Base-by-base conservation (phyloP, 257 asterid genomes). In the Lycium barbarum region DNA sequence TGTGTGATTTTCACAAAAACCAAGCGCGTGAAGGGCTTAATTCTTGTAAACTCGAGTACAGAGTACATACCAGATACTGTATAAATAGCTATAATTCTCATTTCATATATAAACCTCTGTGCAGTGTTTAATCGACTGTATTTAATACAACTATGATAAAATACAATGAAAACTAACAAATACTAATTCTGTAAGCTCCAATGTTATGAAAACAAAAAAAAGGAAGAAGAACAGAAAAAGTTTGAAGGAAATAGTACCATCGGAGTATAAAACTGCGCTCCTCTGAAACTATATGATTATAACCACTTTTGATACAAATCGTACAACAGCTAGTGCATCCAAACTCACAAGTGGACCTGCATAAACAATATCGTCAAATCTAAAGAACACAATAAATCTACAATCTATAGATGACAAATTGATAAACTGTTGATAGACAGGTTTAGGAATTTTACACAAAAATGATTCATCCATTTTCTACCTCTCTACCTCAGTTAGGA, bases 261-360 rank as follows among this genome's bases (percentile, higher is more conserved):
- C 78, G 1, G 78, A 40, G 54, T 40, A 40, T 70, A 70, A 78
- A 54, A 33, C 49, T 33, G 65, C 7, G 65, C 5, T 53, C 65
- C 53, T 65, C 65, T 26, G 10, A 78, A 72, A 45, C 10, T 72
- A 43, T 20, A 72, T 22, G 82, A 78, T 78, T 53, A 2, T 78
- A 78, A 33, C 49, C 20, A 12, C 15, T 26, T 76, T 78, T 78
- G 65, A 78, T 33, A 78, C 82, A 78, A 53, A 53, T 53, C 49
- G 65, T 53, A 78, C 65, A 78, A 78, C 82, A 78, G 43, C 3
- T 45, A 76, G 43, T 7, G 47, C 82, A 76, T 76, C 82, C 26
- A 4, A 76, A 76, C 26, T 51, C 63, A 10, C 20, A 76, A 22
- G 47, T 53, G 15, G 10, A 78, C 82, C 82, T 78, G 82, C 65